These are phyloP conservation scores for Calonectria pauciramosa DNA, from an alignment of 2,329 filamentous ascomycete species.

Conservation along the genomic window DNA sequence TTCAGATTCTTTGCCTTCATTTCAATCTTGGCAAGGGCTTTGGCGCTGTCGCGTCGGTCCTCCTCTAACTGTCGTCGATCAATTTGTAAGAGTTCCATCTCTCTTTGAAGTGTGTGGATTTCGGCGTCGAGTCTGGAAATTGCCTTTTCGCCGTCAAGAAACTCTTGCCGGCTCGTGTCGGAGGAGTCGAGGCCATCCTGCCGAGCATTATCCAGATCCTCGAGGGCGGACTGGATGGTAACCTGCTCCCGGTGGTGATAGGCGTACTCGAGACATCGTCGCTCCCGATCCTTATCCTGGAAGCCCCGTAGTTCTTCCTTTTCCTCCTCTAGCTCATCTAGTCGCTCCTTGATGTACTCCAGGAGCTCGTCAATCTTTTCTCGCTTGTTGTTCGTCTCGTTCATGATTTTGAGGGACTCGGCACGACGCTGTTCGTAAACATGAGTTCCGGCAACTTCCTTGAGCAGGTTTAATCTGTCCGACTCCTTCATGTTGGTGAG, in stretches of 20 bases:
- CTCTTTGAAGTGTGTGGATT: conserved; percentile 83
- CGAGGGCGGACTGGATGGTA: conserved; percentile 81
- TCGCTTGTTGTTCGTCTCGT: conserved; percentile 94
- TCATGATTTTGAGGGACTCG: conserved; percentile 97
- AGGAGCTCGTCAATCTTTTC: conserved; percentile 94
- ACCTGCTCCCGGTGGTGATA: conserved; percentile 92
- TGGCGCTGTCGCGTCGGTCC: conserved; percentile 86
- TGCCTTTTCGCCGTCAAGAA: conserved; percentile 83
- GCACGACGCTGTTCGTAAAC: conserved; percentile 94
- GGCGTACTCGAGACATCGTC: conserved; percentile 92
- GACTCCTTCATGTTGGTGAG: conserved; percentile 99
- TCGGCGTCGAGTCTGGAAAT: conserved; percentile 83
- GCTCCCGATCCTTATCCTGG: conserved; percentile 94
- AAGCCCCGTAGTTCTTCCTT: conserved; percentile 95
- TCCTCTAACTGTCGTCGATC: conserved; percentile 91
- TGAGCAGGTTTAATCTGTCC: conserved; percentile 88
- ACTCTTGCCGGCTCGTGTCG: conserved; percentile 82
- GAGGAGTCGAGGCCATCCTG: conserved; percentile 87
- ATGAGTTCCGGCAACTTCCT: conserved; percentile 98
- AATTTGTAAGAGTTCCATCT: conserved; percentile 86
- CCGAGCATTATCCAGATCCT: conserved; percentile 85
- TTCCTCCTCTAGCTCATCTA: conserved; percentile 93
- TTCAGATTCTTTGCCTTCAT: conserved; percentile 84
- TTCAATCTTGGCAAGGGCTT: conserved; percentile 86
- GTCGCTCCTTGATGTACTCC: conserved; percentile 89